A percentile compares a stretch with the other conserved stretches of the same genome.
phyloP scores from a whole-genome alignment of 306 rosid genomes.

The Herpetospermum pedunculosum region DNA sequence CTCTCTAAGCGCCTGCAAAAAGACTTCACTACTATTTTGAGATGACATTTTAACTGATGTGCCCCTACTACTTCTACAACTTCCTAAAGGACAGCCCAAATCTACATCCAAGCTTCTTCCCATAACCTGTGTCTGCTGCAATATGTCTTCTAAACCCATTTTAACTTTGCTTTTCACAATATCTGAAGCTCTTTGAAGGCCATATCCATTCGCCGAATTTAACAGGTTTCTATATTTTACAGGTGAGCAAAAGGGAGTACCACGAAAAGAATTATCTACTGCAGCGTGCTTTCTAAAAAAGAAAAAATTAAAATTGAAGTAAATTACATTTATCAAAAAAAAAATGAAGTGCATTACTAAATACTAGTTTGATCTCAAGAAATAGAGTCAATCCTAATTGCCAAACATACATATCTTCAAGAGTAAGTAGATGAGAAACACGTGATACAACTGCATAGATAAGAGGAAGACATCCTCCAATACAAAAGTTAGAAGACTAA shows the following conservation, averaged over 20 bases:
- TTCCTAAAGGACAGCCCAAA: slow-evolving; percentile 43
- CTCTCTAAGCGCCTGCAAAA: slow-evolving; percentile 88
- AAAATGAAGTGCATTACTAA: slow-evolving; percentile 11
- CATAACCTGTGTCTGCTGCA: slow-evolving; percentile 40
- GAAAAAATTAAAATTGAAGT: slow-evolving; percentile 35
- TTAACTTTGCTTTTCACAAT: slow-evolving; percentile 45
- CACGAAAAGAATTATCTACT: slow-evolving; percentile 78
- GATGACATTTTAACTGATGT: slow-evolving; percentile 36
- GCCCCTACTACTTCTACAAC: slow-evolving; percentile 41
- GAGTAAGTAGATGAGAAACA: background rate
- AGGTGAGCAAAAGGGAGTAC: slow-evolving; percentile 63
- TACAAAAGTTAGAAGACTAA: background rate
- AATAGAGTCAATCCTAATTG: slow-evolving; percentile 8
- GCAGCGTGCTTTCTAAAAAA: slow-evolving; percentile 75
- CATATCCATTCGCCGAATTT: slow-evolving; percentile 43
- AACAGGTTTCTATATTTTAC: slow-evolving; percentile 47
- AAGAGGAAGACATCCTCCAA: background rate
- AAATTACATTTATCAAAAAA: background rate
- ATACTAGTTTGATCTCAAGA: slow-evolving; percentile 26
- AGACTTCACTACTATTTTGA: slow-evolving; percentile 41
- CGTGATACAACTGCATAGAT: background rate
- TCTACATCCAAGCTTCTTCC: slow-evolving; percentile 44
- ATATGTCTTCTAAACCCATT: slow-evolving; percentile 59
- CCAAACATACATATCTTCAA: slow-evolving; percentile 8
- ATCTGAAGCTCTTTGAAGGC: slow-evolving; percentile 51